phyloP scores from a whole-genome alignment of 2,329 filamentous ascomycete species.

The Scortechinia acanthostroma region DNA sequence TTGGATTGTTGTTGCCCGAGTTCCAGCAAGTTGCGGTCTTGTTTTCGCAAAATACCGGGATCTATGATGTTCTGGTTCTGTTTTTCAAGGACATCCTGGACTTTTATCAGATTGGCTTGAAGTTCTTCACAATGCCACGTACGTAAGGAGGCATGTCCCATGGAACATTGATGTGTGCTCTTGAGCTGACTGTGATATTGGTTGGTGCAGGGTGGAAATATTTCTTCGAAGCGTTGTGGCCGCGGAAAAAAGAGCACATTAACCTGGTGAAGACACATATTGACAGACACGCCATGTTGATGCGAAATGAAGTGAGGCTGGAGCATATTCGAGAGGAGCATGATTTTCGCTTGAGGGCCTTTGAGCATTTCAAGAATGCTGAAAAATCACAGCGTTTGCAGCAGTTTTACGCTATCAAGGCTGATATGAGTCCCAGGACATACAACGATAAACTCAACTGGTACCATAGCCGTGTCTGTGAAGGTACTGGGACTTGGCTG shows the following conservation, averaged over 20 bases:
- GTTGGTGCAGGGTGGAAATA: not conserved
- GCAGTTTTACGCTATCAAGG: not conserved
- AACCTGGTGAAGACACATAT: not conserved
- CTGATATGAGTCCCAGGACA: not conserved
- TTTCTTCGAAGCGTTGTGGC: not conserved
- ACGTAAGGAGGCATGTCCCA: not conserved
- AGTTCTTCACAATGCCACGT: not conserved
- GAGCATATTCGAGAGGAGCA: not conserved
- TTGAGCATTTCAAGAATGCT: not conserved
- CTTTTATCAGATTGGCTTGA: not conserved
- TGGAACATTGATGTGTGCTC: no score
- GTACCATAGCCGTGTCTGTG: not conserved
- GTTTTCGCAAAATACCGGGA: not conserved
- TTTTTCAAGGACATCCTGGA: not conserved
- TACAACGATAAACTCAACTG: not conserved
- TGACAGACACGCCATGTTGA: not conserved
- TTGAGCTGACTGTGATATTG: no score
- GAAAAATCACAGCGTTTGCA: not conserved
- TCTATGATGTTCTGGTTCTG: constrained; percentile 3
- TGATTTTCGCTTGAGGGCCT: not conserved
- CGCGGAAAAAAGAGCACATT: not conserved
- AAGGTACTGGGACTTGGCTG: not conserved
- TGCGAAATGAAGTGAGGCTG: not conserved
- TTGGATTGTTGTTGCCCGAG: constrained; percentile 11
- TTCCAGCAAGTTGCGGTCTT: not conserved